Conservation (phyloP, 768 basidiomycete species). For the Xanthoconium purpureum region DNA sequence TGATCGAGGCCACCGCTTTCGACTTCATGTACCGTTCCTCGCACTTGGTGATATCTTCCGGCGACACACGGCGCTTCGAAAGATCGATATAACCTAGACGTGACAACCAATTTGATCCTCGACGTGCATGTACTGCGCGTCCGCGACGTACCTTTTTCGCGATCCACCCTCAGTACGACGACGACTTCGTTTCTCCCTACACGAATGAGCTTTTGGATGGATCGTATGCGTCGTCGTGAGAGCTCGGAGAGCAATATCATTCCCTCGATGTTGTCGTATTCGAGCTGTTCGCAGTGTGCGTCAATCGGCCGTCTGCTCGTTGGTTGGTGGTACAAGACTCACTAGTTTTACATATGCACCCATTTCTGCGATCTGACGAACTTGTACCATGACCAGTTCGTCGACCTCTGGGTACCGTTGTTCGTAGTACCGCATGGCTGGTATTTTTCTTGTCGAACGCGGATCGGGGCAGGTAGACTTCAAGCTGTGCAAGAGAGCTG, state of each 20-base stretch:
- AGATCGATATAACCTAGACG: conserved; percentile 92
- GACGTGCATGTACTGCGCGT: background rate
- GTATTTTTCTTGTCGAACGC: background rate
- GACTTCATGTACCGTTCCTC: conserved; percentile 99
- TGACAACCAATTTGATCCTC: background rate
- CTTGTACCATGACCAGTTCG: conserved; percentile 99
- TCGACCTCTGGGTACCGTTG: conserved; percentile 95
- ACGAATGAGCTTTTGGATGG: conserved; percentile 96
- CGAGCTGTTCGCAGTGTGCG: conserved; percentile 56
- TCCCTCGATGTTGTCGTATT: conserved; percentile 98
- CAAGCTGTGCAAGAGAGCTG: too few species aligned
- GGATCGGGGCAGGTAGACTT: background rate
- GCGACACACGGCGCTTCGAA: conserved; percentile 95
- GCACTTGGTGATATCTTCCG: conserved; percentile 98
- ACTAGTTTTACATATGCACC: conserved; percentile 99
- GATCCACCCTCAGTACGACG: conserved; percentile 96
- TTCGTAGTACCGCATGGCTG: conserved; percentile 84
- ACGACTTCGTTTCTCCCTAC: conserved; percentile 98
- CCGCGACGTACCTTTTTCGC: conserved; percentile 83
- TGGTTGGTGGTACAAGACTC: conserved; percentile 28
- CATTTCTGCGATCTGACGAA: conserved; percentile 99
- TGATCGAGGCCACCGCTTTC: conserved; percentile 90
- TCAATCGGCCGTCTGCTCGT: background rate
- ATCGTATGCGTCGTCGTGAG: conserved; percentile 91
- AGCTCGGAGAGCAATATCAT: conserved; percentile 99